Conservation (phyloP, 305 asterid genomes). For the Rubia tinctorum region DNA sequence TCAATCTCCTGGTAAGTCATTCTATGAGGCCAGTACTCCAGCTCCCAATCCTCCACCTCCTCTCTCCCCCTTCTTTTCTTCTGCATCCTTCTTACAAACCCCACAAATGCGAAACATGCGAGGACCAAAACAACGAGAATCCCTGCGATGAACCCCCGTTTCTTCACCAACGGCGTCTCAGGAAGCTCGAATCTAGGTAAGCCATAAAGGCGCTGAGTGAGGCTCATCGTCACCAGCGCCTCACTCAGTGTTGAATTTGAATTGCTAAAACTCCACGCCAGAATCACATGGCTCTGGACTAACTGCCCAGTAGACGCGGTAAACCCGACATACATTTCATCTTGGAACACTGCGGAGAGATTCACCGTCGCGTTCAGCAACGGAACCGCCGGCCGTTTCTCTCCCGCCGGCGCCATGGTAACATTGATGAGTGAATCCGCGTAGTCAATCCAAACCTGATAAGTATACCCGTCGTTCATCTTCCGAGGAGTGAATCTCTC, state of each 20-base stretch:
- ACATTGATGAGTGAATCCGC: conserved; percentile 43
- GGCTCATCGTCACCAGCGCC: conserved; percentile 41
- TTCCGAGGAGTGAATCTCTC: conserved; percentile 30
- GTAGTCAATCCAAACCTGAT: conserved; percentile 80
- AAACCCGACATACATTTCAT: conserved; percentile 76
- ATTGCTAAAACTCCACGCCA: conserved; percentile 79
- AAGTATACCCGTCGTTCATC: conserved; percentile 52
- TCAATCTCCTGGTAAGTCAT: conserved; percentile 62
- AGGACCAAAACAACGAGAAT: conserved; percentile 21
- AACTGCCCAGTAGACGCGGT: conserved; percentile 70
- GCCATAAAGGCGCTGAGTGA: no score
- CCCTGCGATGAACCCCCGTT: conserved; percentile 46
- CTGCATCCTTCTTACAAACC: conserved; percentile 32
- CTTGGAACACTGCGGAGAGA: conserved; percentile 51
- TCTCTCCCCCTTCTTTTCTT: conserved; percentile 40
- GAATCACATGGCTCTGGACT: conserved; percentile 55
- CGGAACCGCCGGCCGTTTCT: conserved; percentile 46
- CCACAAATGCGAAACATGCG: conserved; percentile 23
- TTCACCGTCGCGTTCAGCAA: conserved; percentile 42
- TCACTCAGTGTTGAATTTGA: conserved; percentile 41
- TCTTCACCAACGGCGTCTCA: conserved; percentile 36
- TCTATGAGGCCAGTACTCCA: conserved; percentile 88
- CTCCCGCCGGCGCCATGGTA: conserved; percentile 55
- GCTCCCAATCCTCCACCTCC: conserved; percentile 86
- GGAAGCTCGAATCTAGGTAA: conserved; percentile 74